phyloP scores from a whole-genome alignment of 495 filamentous ascomycete species.

The Choiromyces venosus region DNA sequence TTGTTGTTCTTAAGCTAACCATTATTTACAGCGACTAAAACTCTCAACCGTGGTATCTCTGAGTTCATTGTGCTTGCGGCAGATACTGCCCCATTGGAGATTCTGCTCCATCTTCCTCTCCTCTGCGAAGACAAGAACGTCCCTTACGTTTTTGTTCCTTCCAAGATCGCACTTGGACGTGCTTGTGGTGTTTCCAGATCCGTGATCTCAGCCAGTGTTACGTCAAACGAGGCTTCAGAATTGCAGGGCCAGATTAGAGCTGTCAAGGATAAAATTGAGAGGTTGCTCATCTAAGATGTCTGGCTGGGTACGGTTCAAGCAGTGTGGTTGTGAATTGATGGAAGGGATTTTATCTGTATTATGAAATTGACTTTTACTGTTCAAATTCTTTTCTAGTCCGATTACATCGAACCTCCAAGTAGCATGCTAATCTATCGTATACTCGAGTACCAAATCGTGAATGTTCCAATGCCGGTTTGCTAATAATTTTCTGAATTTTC shows the following conservation, averaged over 20 bases:
- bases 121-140: slow-evolving; percentile 78
- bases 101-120: slow-evolving; percentile 86
- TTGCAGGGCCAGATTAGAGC: slow-evolving; percentile 74
- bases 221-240: slow-evolving; percentile 88
- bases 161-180: slow-evolving; percentile 67
- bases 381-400: neutral
- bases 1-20: slow-evolving; percentile 35
- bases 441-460: neutral
- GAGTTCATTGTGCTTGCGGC: slow-evolving; percentile 87
- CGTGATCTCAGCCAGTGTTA: slow-evolving; percentile 82
- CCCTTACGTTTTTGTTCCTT: slow-evolving; percentile 65
- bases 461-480: neutral
- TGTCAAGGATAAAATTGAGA: slow-evolving; percentile 92
- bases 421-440: neutral
- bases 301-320: neutral
- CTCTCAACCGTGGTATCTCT: slow-evolving; percentile 78
- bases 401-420: neutral
- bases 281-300: slow-evolving; percentile 76
- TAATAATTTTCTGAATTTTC: neutral
- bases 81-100: slow-evolving; percentile 78
- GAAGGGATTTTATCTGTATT: neutral
- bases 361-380: neutral
- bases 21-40: slow-evolving; percentile 60
- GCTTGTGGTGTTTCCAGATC: slow-evolving; percentile 77
- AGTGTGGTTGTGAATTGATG: neutral